These are phyloP conservation scores for Lichenothelia convexa DNA, from an alignment of 495 filamentous ascomycete genomes.

Conservation along the genomic window DNA sequence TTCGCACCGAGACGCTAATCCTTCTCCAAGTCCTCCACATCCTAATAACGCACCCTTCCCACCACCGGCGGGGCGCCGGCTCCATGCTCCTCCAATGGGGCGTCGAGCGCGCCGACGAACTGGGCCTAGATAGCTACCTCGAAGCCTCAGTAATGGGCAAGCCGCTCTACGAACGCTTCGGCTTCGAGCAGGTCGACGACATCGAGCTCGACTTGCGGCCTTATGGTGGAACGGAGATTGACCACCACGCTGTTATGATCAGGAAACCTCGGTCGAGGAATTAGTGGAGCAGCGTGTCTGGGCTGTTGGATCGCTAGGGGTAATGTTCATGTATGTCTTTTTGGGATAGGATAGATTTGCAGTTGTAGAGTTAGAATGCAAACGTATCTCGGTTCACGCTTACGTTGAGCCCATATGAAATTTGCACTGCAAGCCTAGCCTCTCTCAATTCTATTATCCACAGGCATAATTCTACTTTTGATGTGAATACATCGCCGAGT, in stretches of 20 bases:
- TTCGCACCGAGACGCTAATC: too few species aligned
- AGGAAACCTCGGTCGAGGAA: slow-evolving; percentile 3
- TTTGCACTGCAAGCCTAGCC: too few species aligned
- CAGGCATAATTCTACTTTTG: too few species aligned
- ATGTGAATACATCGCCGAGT: too few species aligned
- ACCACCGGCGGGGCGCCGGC: slow-evolving; percentile 11
- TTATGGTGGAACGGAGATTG: slow-evolving; percentile 5
- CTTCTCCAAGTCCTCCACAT: slow-evolving; percentile 8
- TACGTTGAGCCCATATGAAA: too few species aligned
- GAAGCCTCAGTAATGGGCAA: slow-evolving; percentile 10
- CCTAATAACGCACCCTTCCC: slow-evolving; percentile 6
- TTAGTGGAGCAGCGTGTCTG: too few species aligned
- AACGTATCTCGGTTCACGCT: too few species aligned
- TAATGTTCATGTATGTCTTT: too few species aligned
- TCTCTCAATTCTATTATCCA: too few species aligned
- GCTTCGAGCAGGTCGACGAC: slow-evolving; percentile 8
- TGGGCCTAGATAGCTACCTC: slow-evolving; percentile 8
- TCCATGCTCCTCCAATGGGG: slow-evolving; percentile 9
- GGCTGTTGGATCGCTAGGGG: too few species aligned
- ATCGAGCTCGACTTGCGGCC: slow-evolving; percentile 6
- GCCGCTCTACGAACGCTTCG: slow-evolving; percentile 11
- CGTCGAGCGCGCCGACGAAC: slow-evolving; percentile 9
- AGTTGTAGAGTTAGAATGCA: too few species aligned
- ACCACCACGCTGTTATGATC: slow-evolving; percentile 10
- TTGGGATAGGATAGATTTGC: too few species aligned